These are phyloP conservation scores for Colletotrichum tropicicola DNA, from an alignment of 2,329 filamentous ascomycete genomes.

Conservation along the genomic window DNA sequence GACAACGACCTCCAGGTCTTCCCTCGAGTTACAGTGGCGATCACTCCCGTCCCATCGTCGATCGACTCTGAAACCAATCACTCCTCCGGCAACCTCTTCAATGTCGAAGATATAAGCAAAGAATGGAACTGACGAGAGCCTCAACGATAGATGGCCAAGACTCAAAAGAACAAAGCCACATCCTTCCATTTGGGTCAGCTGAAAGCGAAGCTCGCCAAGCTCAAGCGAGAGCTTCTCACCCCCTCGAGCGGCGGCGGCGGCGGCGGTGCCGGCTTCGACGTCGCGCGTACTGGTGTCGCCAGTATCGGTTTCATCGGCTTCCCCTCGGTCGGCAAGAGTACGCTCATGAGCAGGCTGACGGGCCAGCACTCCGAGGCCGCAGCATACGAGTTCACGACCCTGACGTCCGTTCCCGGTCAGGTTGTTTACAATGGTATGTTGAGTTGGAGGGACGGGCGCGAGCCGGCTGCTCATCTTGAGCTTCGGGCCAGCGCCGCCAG, in stretches of 20 bases:
- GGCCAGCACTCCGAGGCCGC: constrained; percentile 97
- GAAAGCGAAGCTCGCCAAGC: constrained; percentile 97
- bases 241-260: constrained; percentile 86
- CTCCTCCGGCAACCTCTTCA: too few species aligned
- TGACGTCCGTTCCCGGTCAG: constrained; percentile 97
- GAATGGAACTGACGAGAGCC: not conserved
- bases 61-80: too few species aligned
- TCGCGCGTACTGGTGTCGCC: constrained; percentile 95
- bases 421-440: constrained; percentile 85
- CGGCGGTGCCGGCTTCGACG: constrained; percentile 91
- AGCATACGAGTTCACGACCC: constrained; percentile 97
- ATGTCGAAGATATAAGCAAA: too few species aligned
- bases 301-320: constrained; percentile 98
- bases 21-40: too few species aligned
- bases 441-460: not conserved
- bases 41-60: too few species aligned
- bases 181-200: constrained; percentile 94
- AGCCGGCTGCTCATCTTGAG: not conserved
- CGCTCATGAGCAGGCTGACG: constrained; percentile 92
- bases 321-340: constrained; percentile 98
- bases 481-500: not conserved
- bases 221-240: constrained; percentile 94
- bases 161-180: constrained; percentile 97
- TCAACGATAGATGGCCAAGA: constrained; percentile 83
- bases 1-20: too few species aligned